Conservation (phyloP, 2,329 filamentous ascomycete genomes). For the Cladorrhinum sp. region DNA sequence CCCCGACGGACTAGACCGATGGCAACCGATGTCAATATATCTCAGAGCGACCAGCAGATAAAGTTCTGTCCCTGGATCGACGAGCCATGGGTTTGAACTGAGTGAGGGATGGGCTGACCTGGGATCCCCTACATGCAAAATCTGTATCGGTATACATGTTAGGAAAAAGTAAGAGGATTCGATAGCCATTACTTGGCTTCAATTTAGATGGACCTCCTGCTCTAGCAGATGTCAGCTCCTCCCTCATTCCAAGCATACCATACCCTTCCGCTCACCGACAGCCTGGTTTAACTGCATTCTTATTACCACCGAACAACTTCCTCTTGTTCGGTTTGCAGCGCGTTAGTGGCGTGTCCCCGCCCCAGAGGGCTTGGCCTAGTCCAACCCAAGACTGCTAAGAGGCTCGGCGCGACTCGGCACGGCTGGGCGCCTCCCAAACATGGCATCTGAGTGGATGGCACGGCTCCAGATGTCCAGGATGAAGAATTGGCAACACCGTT, state of each 20-base stretch:
- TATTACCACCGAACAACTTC: background rate
- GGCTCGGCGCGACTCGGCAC: constrained; percentile 4
- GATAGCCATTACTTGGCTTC: too few relatives aligned
- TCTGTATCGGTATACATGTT: too few relatives aligned
- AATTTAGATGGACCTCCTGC: too few relatives aligned
- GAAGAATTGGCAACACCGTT: constrained; percentile 6
- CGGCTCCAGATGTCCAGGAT: background rate
- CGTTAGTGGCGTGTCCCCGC: constrained; percentile 2
- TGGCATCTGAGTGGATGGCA: background rate
- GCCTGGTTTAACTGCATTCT: background rate
- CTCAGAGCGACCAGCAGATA: background rate
- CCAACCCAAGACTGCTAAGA: background rate
- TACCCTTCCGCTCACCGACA: constrained; percentile 10
- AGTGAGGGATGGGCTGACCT: too few relatives aligned
- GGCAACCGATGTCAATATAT: background rate
- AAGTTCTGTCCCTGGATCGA: background rate
- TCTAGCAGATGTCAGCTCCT: background rate
- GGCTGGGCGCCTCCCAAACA: constrained; percentile 2
- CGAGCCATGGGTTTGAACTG: background rate
- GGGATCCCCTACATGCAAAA: too few relatives aligned
- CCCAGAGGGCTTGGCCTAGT: background rate
- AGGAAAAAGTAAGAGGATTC: too few relatives aligned
- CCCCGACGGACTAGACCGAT: background rate
- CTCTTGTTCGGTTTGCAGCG: background rate
- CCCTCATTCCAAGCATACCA: background rate